Evolutionary conservation across 306 rosid genomes (phyloP), one percentile per base, ranked within the genome.

Genomic region (Dalbergia cultrata): DNA sequence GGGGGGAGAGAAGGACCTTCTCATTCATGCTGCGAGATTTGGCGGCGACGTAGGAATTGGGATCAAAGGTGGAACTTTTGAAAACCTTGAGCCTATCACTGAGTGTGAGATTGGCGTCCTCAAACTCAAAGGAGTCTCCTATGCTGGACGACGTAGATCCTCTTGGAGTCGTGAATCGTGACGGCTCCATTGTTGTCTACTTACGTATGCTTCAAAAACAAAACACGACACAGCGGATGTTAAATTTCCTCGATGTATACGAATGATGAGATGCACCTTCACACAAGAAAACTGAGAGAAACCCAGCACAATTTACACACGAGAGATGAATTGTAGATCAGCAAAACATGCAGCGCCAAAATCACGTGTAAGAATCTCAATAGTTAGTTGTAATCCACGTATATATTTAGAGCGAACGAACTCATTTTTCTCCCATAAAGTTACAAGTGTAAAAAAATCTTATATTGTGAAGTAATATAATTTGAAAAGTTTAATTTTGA

Each of bases 1-100:
- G 8, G 19, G 67, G 7, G 10, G 39, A 34, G 57, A 14, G 16
- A 18, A 49, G 18, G 53, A 91, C 97, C 97, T 93, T 95, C 56
- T 95, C 98, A 35, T 83, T 83, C 94, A 93, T 91, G 87, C 76
- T 79, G 45, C 86, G 90, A 60, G 90, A 91, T 93, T 93, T 95
- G 87, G 94, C 74, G 72, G 90, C 76, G 75, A 95, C 84, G 62
- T 83, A 91, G 54, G 62, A 80, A 65, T 91, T 86, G 50, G 97
- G 89, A 78, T 93, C 91, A 71, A 89, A 95, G 17, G 79, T 11
- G 16, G 95, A 88, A 8, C 90, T 68, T 45, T 93, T 95, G 90
- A 91, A 95, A 65, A 62, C 83, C 87, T 83, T 88, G 13, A 91
- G 91, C 85, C 77, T 87, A 0, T 93, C 99, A 67, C 85, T 90